Conservation (phyloP, 495 filamentous ascomycete genomes). For the Penicillium roqueforti region DNA sequence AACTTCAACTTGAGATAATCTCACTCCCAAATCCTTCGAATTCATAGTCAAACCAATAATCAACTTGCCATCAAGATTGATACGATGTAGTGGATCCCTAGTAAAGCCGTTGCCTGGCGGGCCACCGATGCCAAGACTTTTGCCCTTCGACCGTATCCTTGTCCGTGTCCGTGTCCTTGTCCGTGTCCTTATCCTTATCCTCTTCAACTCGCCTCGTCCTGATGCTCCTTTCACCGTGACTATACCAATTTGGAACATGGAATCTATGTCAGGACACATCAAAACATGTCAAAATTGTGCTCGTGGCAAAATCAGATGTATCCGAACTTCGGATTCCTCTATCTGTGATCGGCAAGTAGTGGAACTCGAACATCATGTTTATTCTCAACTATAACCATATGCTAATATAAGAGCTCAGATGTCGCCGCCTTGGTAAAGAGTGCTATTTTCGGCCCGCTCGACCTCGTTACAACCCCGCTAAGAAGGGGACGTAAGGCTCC, state of each 20-base stretch:
- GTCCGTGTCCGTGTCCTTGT: conserved; percentile 1
- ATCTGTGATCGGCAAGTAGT: not conserved
- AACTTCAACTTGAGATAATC: not conserved
- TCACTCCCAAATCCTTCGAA: not conserved
- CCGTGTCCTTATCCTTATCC: not conserved
- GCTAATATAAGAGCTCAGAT: conserved; percentile 8
- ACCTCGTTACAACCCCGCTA: conserved; percentile 11
- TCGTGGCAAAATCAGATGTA: conserved; percentile 4
- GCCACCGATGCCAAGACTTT: not conserved
- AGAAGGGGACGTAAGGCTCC: conserved; percentile 15
- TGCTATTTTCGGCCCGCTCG: conserved; percentile 19
- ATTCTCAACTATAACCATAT: conserved; percentile 1
- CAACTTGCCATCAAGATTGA: not conserved
- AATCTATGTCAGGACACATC: not conserved
- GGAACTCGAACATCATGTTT: conserved; percentile 2
- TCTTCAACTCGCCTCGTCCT: conserved; percentile 2
- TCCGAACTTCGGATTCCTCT: not conserved
- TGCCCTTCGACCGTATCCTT: not conserved
- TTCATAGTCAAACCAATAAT: not conserved
- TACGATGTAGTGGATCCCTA: not conserved
- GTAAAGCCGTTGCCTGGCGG: not conserved
- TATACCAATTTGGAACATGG: conserved; percentile 1
- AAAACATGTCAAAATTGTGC: conserved; percentile 2
- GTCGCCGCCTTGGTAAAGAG: conserved; percentile 18
- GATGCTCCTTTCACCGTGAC: not conserved